Evolutionary conservation across 2,329 filamentous ascomycete species (phyloP), one percentile per base, ranked within the genome.

Genomic region (Pseudogymnoascus sp.): DNA sequence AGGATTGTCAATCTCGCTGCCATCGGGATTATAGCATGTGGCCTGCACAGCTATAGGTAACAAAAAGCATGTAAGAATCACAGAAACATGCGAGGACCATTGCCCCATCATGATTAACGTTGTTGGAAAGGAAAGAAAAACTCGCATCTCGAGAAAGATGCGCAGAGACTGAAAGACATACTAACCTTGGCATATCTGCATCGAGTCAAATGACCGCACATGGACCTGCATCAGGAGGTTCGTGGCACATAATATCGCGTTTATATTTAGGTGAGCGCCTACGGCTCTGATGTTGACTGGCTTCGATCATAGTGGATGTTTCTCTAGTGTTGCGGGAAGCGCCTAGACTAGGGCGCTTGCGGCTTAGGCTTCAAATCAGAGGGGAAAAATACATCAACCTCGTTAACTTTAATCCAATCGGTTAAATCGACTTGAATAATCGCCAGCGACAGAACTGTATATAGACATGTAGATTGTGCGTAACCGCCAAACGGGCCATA

Each of bases 1-100:
- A 11, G 61, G 42, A 13, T 44, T 53, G 11, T 16, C 56, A 14
- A 62, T 37, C 50, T 53, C 6, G 40, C 40, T 62, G 19, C 61
- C 61, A 62, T 62, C 50, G 1, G 61, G 61, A 11, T 44, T 50
- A 29, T 62, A 62, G 4, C 61, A 62, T 6, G 61, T 19, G 13
- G 47, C 47, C 26, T n/a, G 29, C 26, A 33, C 47, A 19, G 31
- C 16, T 56, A n/a, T 8, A 33, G 47, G 47, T 8, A 56, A 11
- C 26, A 56, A 31, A 13, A 56, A 11, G 26, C 14, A 56, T 2
- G 47, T 6, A 33, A 33, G 31, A 56, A 56, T n/a, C n/a, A 33
- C 29, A 13, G n/a, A 56, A 56, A 33, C 26, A 6, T 19, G 10
- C 16, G 10, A 19, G 47, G 26, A 33, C 14, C 47, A 26, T 11